Evolutionary conservation across 2,329 filamentous ascomycete genomes (phyloP), one percentile per base, ranked within the genome.

Genomic region (Graphilbum fragrans): DNA sequence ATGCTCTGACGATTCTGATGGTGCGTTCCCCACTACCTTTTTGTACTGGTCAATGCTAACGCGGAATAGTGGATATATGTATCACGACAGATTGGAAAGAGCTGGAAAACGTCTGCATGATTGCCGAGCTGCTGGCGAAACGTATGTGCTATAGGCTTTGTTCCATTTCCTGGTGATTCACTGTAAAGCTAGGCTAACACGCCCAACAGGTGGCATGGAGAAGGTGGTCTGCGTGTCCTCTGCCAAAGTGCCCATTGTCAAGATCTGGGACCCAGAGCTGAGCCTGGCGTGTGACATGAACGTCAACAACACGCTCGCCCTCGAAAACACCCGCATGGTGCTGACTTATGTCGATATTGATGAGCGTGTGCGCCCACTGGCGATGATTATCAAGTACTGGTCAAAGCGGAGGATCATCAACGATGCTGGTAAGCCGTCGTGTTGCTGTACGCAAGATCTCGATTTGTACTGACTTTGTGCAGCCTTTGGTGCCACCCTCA

Each of bases 341-440:
- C 86, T 88, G 57, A 94, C 87, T 1, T 98, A 98, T 62, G 86
- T 98, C 46, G 80, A 93, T 55, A 82, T 93, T 43, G 92, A 98
- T 59, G 78, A 87, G 32, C 80, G 92, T 46, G 86, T 98, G 42
- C 79, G 92, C 35, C 87, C 85, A 35, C 67, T 98, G 51, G 90
- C 92, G 16, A 96, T 98, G 86, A 84, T 94, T 46, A 77, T 98
- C 63, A 98, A 98, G 61, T 76, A 96, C 64, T 98, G 92, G 92
- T 94, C 92, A 42, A 86, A 92, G 62, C 76, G 77, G 60, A 80
- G 92, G 58, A 82, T 94, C 53, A 70, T 98, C 52, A 98, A 98
- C 56, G 92, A 98, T 67, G 92, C 92, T 58, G 90, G 88, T 94
- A 33, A 44, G 41, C 43, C 41, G 25, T 41, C 35, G 12, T 12